phyloP scores from a whole-genome alignment of 2,329 filamentous ascomycete species.

The Aureobasidium sp. region DNA sequence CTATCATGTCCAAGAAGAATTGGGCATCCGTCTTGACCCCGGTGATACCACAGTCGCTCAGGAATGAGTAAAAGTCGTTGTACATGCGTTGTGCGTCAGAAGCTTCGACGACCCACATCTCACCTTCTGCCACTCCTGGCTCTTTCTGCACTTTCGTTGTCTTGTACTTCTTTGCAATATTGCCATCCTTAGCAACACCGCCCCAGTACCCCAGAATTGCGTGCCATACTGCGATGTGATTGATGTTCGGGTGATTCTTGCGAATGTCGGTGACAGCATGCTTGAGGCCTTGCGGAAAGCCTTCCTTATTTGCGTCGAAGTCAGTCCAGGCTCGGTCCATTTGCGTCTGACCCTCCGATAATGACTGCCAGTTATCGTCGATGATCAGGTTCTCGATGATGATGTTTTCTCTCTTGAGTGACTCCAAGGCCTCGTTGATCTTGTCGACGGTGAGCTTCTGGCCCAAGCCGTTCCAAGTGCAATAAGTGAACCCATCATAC shows the following conservation, averaged over 20 bases:
- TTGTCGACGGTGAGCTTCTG: slow-evolving; percentile 75
- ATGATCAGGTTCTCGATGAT: slow-evolving; percentile 82
- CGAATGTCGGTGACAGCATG: slow-evolving; percentile 63
- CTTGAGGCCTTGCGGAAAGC: slow-evolving; percentile 75
- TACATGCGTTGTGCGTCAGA: slow-evolving; percentile 73
- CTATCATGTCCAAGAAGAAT: slow-evolving; percentile 74
- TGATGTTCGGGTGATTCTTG: slow-evolving; percentile 58
- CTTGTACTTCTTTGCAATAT: slow-evolving; percentile 71
- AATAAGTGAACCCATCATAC: slow-evolving; percentile 91
- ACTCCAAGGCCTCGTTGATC: slow-evolving; percentile 66
- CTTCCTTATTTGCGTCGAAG: slow-evolving; percentile 75
- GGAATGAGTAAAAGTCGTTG: slow-evolving; percentile 82
- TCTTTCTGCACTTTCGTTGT: slow-evolving; percentile 55
- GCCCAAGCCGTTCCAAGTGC: slow-evolving; percentile 92
- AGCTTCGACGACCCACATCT: slow-evolving; percentile 65
- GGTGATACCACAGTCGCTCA: slow-evolving; percentile 67
- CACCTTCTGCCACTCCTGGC: slow-evolving; percentile 52
- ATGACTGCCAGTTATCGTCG: slow-evolving; percentile 91
- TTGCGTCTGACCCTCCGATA: slow-evolving; percentile 51
- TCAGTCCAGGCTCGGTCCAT: slow-evolving; percentile 59
- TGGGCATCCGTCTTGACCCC: slow-evolving; percentile 91
- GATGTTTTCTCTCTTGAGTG: slow-evolving; percentile 63
- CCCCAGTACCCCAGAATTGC: slow-evolving; percentile 86
- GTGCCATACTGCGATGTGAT: slow-evolving; percentile 91
- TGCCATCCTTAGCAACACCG: slow-evolving; percentile 67